These are phyloP conservation scores for Candida anglica DNA, from an alignment of 805 yeast species.

Conservation along the genomic window DNA sequence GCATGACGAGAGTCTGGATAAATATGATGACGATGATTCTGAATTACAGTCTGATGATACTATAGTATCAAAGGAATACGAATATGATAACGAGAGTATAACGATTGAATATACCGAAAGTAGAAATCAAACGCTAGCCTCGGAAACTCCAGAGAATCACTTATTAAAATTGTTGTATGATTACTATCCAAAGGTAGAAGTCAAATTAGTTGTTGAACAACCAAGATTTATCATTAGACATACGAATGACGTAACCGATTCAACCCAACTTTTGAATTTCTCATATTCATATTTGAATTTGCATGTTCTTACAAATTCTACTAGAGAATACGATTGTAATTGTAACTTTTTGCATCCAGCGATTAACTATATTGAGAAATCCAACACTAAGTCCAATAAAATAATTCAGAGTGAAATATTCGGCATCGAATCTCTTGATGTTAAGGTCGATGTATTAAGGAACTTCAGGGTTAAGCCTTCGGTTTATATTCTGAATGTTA, in stretches of 20 bases:
- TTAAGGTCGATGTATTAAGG: slow-evolving; percentile 21
- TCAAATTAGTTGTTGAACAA: slow-evolving; percentile 27
- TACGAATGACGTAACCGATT: slow-evolving; percentile 4
- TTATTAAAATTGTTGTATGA: slow-evolving; percentile 23
- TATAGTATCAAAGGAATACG: background rate
- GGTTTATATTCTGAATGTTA: slow-evolving; percentile 16
- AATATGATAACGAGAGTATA: background rate
- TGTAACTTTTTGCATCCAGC: slow-evolving; percentile 33
- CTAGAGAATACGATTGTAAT: slow-evolving; percentile 28
- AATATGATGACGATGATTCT: slow-evolving; percentile 1
- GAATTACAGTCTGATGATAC: slow-evolving; percentile 10
- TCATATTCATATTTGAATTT: slow-evolving; percentile 33
- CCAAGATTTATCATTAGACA: slow-evolving; percentile 24
- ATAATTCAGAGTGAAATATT: slow-evolving; percentile 13
- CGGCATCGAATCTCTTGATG: slow-evolving; percentile 12
- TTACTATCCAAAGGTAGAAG: slow-evolving; percentile 27
- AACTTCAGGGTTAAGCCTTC: slow-evolving; percentile 21
- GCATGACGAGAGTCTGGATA: background rate
- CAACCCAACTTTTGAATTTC: slow-evolving; percentile 21
- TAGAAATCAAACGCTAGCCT: no score
- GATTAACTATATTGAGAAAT: slow-evolving; percentile 25
- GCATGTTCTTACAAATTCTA: slow-evolving; percentile 25
- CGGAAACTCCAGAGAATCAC: no score
- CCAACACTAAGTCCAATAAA: slow-evolving; percentile 2
- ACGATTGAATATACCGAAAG: slow-evolving; percentile 4